Percentiles rank a stretch among this genome's conserved stretches.
Conservation (phyloP, 2,329 filamentous ascomycete species). For the Alternaria sp. region DNA sequence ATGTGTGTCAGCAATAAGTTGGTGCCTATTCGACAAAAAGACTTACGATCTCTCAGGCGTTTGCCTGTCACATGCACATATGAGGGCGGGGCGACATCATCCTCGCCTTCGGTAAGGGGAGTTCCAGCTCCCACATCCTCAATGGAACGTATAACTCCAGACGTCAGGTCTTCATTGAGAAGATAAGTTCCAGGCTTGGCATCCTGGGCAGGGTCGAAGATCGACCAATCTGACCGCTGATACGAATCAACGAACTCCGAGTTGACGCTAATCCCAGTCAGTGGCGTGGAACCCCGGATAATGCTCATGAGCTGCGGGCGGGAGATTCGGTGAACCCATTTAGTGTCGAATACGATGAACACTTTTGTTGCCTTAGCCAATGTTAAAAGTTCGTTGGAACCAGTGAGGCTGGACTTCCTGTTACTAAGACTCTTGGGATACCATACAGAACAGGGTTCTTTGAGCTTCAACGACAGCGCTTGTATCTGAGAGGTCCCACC, state of each 20-base stretch:
- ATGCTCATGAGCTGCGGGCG: not conserved
- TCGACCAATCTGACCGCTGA: slow-evolving; percentile 8
- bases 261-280: slow-evolving; percentile 1
- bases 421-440: not conserved
- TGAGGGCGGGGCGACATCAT: slow-evolving; percentile 9
- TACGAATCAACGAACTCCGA: slow-evolving; percentile 6
- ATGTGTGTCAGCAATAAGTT: not conserved
- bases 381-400: not conserved
- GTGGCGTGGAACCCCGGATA: slow-evolving; percentile 2
- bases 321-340: slow-evolving; percentile 5
- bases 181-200: not conserved
- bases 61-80: slow-evolving; percentile 8
- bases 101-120: not conserved
- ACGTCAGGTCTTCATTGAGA: not conserved
- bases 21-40: not conserved
- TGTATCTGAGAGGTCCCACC: slow-evolving; percentile 1
- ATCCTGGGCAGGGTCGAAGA: not conserved
- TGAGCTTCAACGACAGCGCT: slow-evolving; percentile 6
- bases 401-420: not conserved
- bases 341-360: slow-evolving; percentile 8
- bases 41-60: slow-evolving; percentile 5
- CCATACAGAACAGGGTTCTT: slow-evolving; percentile 11
- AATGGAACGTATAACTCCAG: not conserved
- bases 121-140: not conserved
- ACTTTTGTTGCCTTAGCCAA: slow-evolving; percentile 8